These are phyloP conservation scores for Adiantum capillusveneris DNA, from an alignment of 75 land plant species.

Conservation along the genomic window DNA sequence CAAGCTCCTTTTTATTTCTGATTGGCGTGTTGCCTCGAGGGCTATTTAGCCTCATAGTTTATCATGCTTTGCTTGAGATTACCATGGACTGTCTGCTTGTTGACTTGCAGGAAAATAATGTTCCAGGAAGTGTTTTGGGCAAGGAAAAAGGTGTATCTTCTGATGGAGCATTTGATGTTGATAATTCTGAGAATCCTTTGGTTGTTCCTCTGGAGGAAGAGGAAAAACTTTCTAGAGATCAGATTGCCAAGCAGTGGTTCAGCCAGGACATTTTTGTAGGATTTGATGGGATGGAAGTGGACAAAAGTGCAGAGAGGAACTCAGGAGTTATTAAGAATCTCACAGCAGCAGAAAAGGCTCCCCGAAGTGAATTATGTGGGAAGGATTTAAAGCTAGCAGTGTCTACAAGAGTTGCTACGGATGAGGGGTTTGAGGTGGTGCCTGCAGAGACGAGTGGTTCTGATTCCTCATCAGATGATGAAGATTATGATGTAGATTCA, in stretches of 20 bases:
- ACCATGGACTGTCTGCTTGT: too few relatives aligned
- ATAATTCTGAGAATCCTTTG: constrained; percentile 68
- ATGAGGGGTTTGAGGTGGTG: constrained; percentile 75
- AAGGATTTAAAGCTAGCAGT: too few relatives aligned
- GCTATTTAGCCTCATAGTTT: too few relatives aligned
- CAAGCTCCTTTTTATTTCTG: constrained; percentile 14
- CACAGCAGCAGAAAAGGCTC: constrained; percentile 5
- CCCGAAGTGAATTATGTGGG: not conserved
- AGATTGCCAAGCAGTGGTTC: constrained; percentile 74
- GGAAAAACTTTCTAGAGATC: constrained; percentile 52
- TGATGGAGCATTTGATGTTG: constrained; percentile 11
- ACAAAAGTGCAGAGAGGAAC: constrained; percentile 39
- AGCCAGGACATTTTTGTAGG: constrained; percentile 86
- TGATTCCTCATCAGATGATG: constrained; percentile 53
- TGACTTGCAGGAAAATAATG: too few relatives aligned
- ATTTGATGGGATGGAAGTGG: constrained; percentile 33
- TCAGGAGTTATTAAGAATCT: constrained; percentile 36
- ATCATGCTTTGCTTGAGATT: too few relatives aligned
- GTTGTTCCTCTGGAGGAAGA: constrained; percentile 47
- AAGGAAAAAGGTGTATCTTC: too few relatives aligned
- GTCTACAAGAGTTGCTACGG: constrained; percentile 1
- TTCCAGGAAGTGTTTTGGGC: too few relatives aligned
- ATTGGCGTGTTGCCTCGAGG: too few relatives aligned
- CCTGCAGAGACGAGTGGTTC: constrained; percentile 51
- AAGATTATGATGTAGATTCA: constrained; percentile 41